phyloP scores from a whole-genome alignment of 2,329 filamentous ascomycete genomes.

The Nemania bipapillata region DNA sequence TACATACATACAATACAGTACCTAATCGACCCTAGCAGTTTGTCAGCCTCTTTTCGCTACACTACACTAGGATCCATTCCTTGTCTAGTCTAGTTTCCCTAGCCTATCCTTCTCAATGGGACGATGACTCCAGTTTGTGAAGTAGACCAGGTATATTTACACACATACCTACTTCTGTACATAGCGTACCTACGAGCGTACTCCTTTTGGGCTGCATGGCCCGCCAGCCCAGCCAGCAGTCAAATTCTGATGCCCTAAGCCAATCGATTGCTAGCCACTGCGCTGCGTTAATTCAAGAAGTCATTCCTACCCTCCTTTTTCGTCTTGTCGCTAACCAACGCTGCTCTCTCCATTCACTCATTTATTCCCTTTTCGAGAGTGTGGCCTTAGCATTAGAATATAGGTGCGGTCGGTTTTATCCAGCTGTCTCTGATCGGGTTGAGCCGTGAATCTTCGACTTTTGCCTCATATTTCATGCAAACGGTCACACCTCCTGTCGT shows the following conservation, averaged over 20 bases:
- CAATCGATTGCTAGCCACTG: constrained; percentile 49
- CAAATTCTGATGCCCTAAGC: constrained; percentile 44
- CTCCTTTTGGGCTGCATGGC: constrained; percentile 50
- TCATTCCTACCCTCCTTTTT: constrained; percentile 46
- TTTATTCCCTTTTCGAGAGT: constrained; percentile 44
- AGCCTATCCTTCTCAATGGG: constrained; percentile 23
- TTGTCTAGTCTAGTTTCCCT: constrained; percentile 37
- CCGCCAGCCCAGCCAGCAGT: constrained; percentile 44
- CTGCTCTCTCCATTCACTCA: constrained; percentile 42
- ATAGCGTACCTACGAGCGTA: constrained; percentile 16
- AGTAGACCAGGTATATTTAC: neutral
- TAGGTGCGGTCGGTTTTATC: constrained; percentile 37
- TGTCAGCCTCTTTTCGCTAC: constrained; percentile 39
- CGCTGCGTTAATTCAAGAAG: constrained; percentile 47
- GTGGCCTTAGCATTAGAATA: constrained; percentile 45
- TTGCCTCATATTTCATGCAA: constrained; percentile 44
- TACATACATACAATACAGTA: neutral
- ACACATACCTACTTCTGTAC: neutral
- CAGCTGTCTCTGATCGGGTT: constrained; percentile 41
- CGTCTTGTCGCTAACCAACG: constrained; percentile 38
- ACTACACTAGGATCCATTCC: constrained; percentile 33
- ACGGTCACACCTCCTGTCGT: constrained; percentile 40
- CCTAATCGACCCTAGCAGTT: constrained; percentile 33
- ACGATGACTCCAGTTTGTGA: constrained; percentile 14
- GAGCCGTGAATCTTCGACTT: constrained; percentile 42